Percentiles rank a stretch among this genome's conserved stretches.
These are phyloP conservation scores for Oryza officinalis DNA, from an alignment of 176 grass and related monocot species.

Conservation along the genomic window DNA sequence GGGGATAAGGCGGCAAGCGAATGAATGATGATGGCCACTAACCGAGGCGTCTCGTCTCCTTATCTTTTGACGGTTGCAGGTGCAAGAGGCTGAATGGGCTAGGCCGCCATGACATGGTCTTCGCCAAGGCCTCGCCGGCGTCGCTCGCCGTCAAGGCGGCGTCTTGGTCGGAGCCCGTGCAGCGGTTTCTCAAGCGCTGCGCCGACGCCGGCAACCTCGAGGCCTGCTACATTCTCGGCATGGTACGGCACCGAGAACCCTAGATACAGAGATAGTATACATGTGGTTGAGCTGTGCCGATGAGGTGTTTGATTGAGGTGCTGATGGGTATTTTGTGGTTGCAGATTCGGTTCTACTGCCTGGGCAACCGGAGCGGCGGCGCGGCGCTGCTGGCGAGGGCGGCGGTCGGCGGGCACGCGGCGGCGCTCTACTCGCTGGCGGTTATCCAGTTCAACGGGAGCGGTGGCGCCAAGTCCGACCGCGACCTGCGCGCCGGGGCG, in stretches of 20 bases:
- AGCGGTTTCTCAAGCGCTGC: constrained; percentile 60
- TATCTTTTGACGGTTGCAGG: constrained; percentile 36
- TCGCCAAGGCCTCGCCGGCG: constrained; percentile 57
- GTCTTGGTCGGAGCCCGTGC: constrained; percentile 61
- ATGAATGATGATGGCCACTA: not conserved
- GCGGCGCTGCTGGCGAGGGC: constrained; percentile 67
- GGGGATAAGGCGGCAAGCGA: not conserved
- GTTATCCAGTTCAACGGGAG: constrained; percentile 90
- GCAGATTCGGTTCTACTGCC: constrained; percentile 83
- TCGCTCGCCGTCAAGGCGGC: constrained; percentile 58
- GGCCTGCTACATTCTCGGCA: constrained; percentile 83
- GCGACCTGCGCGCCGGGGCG: constrained; percentile 64
- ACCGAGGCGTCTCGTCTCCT: not conserved
- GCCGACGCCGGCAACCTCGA: constrained; percentile 69
- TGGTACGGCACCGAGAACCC: constrained; percentile 43
- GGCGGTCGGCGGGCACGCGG: constrained; percentile 68
- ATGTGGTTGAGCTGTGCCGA: too few relatives aligned
- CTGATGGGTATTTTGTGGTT: not conserved
- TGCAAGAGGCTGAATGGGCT: constrained; percentile 67
- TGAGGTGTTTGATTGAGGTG: not conserved
- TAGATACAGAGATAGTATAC: not conserved
- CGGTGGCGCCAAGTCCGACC: constrained; percentile 70
- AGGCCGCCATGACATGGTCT: constrained; percentile 47
- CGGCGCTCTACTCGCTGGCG: constrained; percentile 75
- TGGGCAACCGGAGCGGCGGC: constrained; percentile 59